Base-by-base conservation (phyloP, 192 early-diverging fungal genomes). In the Mortierella antarctica region DNA sequence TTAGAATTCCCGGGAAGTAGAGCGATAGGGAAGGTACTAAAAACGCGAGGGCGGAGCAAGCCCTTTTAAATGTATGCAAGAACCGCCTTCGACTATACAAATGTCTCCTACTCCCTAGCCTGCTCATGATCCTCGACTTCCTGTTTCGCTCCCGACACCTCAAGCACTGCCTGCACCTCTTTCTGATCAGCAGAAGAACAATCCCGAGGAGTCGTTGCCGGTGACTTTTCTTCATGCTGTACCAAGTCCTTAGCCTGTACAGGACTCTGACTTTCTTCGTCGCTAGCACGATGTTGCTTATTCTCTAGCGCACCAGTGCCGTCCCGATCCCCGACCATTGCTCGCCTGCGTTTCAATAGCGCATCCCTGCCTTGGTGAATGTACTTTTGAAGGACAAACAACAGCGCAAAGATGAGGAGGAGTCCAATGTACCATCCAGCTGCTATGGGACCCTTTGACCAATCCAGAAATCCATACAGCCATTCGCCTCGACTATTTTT, bases 381-480 rank as follows among this genome's bases (percentile, higher is more conserved):
- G 18, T 63, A 72, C 40, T 59, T 71, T 64, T 80, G 77, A 0
- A 80, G 54, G 14, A 68, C 54, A 51, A 80, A 80, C 6, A 80
- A 45, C 2, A 80, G 11, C 1, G 67, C 65, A 53, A 80, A 80
- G 39, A 60, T 50, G 18, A 60, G 11, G 15, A 80, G 59, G 8
- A 80, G 64, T 0, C 70, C 77, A 41, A 72, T 67, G 39, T 80
- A 80, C 69, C 70, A 80, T 40, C 48, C 77, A 6, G 77, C 70
- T 1, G 77, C 77, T 2, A 80, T 39, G 13, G 58, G 31, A n/a
- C 65, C 68, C 17, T 67, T 71, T 55, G 67, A 70, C 77, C 77
- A 80, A 23, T 80, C 70, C 60, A 80, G 40, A 65, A 80, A 80
- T n/a, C 77, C 59, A 14, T 80, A 80, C 15, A 80, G 55, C 77